Evolutionary conservation across 2,329 filamentous ascomycete species (phyloP).

Genomic region (Aspergillus novofumigatus): DNA sequence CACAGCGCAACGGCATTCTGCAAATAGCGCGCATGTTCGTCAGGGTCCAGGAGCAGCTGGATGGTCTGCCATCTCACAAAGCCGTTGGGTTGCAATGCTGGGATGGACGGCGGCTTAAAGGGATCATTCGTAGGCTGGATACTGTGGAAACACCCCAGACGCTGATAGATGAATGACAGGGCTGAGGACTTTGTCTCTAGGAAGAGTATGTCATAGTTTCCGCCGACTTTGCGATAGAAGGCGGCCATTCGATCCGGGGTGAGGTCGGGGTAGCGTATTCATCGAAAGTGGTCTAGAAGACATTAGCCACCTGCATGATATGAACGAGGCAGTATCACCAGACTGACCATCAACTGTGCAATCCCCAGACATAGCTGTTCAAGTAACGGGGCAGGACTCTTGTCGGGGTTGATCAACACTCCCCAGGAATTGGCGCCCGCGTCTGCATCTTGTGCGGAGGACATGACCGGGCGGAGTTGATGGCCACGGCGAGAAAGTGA

Average conservation of each 20-base stretch:
- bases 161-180: conserved; percentile 89
- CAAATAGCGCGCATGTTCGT: conserved; percentile 80
- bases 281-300: conserved; percentile 28
- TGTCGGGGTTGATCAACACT: conserved; percentile 61
- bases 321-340: conserved; percentile 2
- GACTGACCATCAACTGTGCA: conserved; percentile 65
- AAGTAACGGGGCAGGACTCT: conserved; percentile 63
- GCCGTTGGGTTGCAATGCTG: conserved; percentile 75
- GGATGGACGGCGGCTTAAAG: conserved; percentile 71
- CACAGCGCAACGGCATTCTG: conserved; percentile 76
- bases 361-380: conserved; percentile 66
- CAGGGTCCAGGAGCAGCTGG: conserved; percentile 79
- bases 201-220: conserved; percentile 76
- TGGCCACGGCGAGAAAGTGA: conserved; percentile 8
- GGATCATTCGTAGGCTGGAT: conserved; percentile 68
- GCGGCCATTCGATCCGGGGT: conserved; percentile 68
- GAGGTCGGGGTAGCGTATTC: conserved; percentile 33
- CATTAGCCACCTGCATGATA: conserved; percentile 6
- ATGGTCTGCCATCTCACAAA: conserved; percentile 94
- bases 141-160: conserved; percentile 83
- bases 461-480: conserved; percentile 22
- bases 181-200: conserved; percentile 66
- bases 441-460: conserved; percentile 20
- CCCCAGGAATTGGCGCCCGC: conserved; percentile 50
- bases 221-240: conserved; percentile 71